Base-by-base conservation (phyloP, 345 rosid species). In the Excoecaria cochinchinensis region DNA sequence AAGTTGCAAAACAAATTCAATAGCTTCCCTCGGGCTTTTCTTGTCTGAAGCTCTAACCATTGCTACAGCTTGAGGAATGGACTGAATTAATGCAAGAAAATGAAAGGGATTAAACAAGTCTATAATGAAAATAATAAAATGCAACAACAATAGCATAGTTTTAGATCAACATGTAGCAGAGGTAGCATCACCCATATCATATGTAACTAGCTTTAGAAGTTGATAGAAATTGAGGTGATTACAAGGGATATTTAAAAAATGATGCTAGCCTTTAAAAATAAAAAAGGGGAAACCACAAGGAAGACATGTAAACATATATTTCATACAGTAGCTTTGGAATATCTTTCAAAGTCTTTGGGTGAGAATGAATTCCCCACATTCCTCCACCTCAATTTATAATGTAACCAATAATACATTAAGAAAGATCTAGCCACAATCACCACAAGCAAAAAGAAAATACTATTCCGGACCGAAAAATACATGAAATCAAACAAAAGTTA, bases 1-100 rank as follows among this genome's bases (percentile, higher is more conserved):
- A 79, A 95, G 98, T 81, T 91, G 98, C 85, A 93, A 89, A 80
- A 95, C 85, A 85, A 95, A 95, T 76, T 95, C 98, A 80, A 95
- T 89, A 77, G 98, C 99, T 89, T 93, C 99, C 78, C 97, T 87
- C 63, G 99, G 98, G 87, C 98, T 95, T 82, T 90, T 95, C 77
- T 83, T 87, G 76, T 95, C 99, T 14, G 88, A 84, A 71, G 91
- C 84, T 80, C 98, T 88, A 72, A 95, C 90, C 88, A 80, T 87
- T 52, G 99, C 97, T 73, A 95, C 85, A 75, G 98, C 96, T 87
- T 85, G 90, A 60, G 99, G 97, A 86, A 95, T 90, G 53, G 96
- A 95, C 99, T 95, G 78, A 77, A 72, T 78, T 39, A 71, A 76
- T 53, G 57, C 56, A 67, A 76, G n/a, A 63, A 48, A 70, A 79